Evolutionary conservation across 345 rosid species (phyloP).

Genomic region (Hibiscus syriacus): DNA sequence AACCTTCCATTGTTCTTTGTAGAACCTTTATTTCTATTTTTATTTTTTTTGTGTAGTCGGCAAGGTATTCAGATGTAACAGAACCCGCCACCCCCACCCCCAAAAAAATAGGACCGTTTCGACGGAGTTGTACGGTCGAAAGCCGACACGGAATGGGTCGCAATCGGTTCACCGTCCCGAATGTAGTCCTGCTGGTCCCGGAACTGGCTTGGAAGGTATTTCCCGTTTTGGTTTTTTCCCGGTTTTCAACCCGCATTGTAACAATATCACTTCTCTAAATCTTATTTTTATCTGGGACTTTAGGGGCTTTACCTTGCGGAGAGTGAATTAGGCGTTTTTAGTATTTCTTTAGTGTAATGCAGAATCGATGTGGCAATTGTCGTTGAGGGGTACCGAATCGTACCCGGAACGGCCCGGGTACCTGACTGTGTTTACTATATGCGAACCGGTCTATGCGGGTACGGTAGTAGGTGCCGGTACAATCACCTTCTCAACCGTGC

Average conservation of each 20-base stretch:
- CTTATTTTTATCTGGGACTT: slow-evolving; percentile 9
- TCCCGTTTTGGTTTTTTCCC: slow-evolving; percentile 12
- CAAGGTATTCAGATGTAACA: slow-evolving; percentile 26
- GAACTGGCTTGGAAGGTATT: slow-evolving; percentile 64
- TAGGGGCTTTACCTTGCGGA: slow-evolving; percentile 29
- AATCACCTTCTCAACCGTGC: slow-evolving; percentile 95
- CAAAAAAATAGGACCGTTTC: not conserved
- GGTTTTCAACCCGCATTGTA: not conserved
- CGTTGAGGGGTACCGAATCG: slow-evolving; percentile 39
- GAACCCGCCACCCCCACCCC: slow-evolving; percentile 9
- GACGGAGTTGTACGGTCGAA: slow-evolving; percentile 75
- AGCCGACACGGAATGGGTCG: slow-evolving; percentile 44
- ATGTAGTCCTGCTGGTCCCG: slow-evolving; percentile 52
- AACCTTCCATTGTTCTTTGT: slow-evolving; percentile 12
- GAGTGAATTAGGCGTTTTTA: slow-evolving; percentile 26
- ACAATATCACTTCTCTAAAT: slow-evolving; percentile 12
- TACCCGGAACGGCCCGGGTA: slow-evolving; percentile 77
- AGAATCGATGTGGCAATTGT: slow-evolving; percentile 84
- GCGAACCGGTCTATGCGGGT: slow-evolving; percentile 90
- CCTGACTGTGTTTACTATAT: slow-evolving; percentile 90
- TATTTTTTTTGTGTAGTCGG: slow-evolving; percentile 15
- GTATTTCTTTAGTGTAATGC: slow-evolving; percentile 18
- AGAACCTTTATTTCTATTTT: slow-evolving; percentile 7
- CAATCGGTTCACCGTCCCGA: slow-evolving; percentile 52
- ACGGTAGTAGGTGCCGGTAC: slow-evolving; percentile 75